Percentiles rank a stretch among this genome's conserved stretches.
phyloP scores from a whole-genome alignment of 192 early-diverging fungal genomes.

The Podila epicladia region DNA sequence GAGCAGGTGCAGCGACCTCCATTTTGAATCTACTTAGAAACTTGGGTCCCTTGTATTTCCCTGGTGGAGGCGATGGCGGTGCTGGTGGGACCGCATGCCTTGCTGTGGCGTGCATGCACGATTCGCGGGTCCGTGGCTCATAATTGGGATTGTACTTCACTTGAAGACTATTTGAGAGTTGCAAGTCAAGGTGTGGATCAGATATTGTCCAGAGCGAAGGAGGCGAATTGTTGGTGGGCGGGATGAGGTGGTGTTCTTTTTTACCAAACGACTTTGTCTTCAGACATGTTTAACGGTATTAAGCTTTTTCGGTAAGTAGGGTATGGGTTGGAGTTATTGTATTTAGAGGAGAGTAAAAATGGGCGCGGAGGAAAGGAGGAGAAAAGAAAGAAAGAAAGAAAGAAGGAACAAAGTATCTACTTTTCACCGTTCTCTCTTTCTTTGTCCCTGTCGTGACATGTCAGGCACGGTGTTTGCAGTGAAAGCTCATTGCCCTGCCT shows the following conservation, averaged over 20 bases:
- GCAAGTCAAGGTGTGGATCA: background rate
- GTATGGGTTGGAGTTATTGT: background rate
- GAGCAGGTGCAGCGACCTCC: background rate
- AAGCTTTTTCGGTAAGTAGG: background rate
- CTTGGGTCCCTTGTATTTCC: conserved; percentile 3
- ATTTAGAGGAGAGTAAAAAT: no score
- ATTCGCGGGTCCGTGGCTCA: conserved; percentile 23
- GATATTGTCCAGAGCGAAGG: no score
- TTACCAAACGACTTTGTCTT: conserved; percentile 28
- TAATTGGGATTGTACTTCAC: conserved; percentile 31
- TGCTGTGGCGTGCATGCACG: conserved; percentile 11
- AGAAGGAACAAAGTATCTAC: conserved; percentile 7
- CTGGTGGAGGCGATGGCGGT: background rate
- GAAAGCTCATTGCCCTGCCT: no score
- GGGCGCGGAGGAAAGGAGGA: background rate
- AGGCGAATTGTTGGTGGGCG: no score
- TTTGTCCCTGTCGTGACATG: no score
- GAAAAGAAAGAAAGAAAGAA: background rate
- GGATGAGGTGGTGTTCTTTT: background rate
- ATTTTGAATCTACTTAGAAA: conserved; percentile 19
- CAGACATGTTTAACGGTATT: conserved; percentile 10
- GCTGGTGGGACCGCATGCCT: conserved; percentile 20
- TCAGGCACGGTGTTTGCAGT: no score
- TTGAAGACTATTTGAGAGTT: conserved; percentile 10
- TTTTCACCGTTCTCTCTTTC: background rate